Conservation (phyloP, 1,284 basidiomycete species). For the Apiotrichum montevideense region DNA sequence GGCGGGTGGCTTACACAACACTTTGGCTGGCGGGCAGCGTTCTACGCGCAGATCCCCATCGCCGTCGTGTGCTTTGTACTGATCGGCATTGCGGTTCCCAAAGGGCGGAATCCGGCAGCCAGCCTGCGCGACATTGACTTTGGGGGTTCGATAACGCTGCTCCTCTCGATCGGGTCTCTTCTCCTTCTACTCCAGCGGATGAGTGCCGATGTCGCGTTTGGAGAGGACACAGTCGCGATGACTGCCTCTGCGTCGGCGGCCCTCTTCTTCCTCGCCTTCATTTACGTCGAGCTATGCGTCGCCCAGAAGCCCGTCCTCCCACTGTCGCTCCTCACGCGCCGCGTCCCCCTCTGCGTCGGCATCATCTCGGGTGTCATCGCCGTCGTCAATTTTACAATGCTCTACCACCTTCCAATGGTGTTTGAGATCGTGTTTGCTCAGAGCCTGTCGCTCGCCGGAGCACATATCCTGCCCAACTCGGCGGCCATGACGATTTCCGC, state of each 20-base stretch:
- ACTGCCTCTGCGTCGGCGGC: slow-evolving; percentile 10
- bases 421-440: slow-evolving; percentile 76
- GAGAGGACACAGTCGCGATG: slow-evolving; percentile 10
- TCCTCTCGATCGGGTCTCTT: slow-evolving; percentile 16
- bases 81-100: not conserved
- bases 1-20: slow-evolving; percentile 78
- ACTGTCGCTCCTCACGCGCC: slow-evolving; percentile 57
- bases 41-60: slow-evolving; percentile 58
- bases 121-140: not conserved
- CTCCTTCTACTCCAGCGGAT: slow-evolving; percentile 61
- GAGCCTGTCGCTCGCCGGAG: slow-evolving; percentile 66
- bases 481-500: slow-evolving; percentile 36
- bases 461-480: slow-evolving; percentile 66
- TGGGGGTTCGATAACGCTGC: slow-evolving; percentile 37
- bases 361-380: slow-evolving; percentile 60
- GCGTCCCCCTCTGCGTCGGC: slow-evolving; percentile 69
- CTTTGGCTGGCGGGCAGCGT: slow-evolving; percentile 61
- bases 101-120: not conserved
- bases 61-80: not conserved
- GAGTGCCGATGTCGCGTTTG: slow-evolving; percentile 44
- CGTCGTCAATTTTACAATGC: slow-evolving; percentile 70
- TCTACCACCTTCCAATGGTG: slow-evolving; percentile 84
- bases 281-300: slow-evolving; percentile 64
- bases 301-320: slow-evolving; percentile 79
- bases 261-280: slow-evolving; percentile 56